phyloP scores from a whole-genome alignment of 106 monocot genomes.

The Alisma plantagoaquatica region DNA sequence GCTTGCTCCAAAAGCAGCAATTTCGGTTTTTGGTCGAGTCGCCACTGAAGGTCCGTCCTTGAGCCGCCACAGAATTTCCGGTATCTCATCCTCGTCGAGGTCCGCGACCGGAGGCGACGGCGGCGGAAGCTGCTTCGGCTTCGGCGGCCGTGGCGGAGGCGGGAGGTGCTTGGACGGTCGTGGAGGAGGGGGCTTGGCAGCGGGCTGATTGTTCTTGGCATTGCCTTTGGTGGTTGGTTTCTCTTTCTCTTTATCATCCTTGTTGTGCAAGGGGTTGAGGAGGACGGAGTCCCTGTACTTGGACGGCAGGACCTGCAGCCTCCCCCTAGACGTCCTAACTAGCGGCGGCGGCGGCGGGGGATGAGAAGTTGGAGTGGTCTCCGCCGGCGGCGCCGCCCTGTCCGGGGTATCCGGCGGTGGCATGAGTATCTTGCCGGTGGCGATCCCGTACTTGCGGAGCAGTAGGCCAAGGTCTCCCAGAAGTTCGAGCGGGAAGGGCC shows the following conservation, averaged over 20 bases:
- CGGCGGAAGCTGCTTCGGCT: too few species aligned
- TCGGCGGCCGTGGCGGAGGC: constrained; percentile 4
- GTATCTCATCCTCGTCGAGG: too few species aligned
- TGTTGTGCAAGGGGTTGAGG: constrained; percentile 53
- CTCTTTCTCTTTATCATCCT: constrained; percentile 27
- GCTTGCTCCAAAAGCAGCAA: too few species aligned
- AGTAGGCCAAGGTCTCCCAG: constrained; percentile 11
- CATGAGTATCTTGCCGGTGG: too few species aligned
- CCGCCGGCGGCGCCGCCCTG: constrained; percentile 2
- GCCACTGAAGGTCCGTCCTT: too few species aligned
- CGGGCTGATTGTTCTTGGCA: neutral
- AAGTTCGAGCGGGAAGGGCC: constrained; percentile 22
- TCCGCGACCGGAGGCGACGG: constrained; percentile 7
- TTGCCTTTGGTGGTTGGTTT: too few species aligned
- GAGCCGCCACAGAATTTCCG: neutral
- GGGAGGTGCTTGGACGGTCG: too few species aligned
- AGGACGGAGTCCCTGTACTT: constrained; percentile 73
- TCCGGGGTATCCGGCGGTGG: neutral
- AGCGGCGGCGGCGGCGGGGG: constrained; percentile 20
- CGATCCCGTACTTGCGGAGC: too few species aligned
- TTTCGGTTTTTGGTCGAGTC: too few species aligned
- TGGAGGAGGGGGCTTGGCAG: neutral
- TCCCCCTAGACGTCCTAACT: constrained; percentile 29
- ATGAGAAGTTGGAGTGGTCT: too few species aligned
- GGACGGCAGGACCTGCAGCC: constrained; percentile 25